Percentiles rank a stretch among this genome's conserved stretches.
These are phyloP conservation scores for Penicillium antarcticum DNA, from an alignment of 495 filamentous ascomycete genomes.

Conservation along the genomic window DNA sequence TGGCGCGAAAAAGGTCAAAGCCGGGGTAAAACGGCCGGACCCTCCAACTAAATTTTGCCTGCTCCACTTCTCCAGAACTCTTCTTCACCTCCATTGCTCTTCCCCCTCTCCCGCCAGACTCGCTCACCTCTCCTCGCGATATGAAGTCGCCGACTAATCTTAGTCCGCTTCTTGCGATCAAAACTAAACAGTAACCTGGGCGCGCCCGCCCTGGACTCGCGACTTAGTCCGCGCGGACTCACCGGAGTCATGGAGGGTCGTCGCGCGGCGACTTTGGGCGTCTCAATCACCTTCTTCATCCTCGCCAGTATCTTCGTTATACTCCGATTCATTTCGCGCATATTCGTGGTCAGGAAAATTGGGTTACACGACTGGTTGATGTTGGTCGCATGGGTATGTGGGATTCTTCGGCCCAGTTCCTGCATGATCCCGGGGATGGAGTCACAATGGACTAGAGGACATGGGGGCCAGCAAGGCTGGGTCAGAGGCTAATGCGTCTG, in stretches of 20 bases:
- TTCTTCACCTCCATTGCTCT: not conserved
- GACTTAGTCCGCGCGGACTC: not conserved
- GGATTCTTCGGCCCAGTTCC: conserved; percentile 3
- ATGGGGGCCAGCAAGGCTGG: not conserved
- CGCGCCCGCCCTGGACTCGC: not conserved
- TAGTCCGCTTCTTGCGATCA: not conserved
- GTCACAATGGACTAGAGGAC: not conserved
- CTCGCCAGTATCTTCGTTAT: conserved; percentile 69
- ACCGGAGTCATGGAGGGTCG: conserved; percentile 47
- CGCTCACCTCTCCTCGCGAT: too few relatives aligned
- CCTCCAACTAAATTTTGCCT: not conserved
- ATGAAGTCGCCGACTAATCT: not conserved
- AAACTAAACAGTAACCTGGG: not conserved
- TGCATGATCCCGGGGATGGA: conserved; percentile 15
- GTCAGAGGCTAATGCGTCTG: conserved; percentile 2
- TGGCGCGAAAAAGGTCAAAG: not conserved
- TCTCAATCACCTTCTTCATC: conserved; percentile 66
- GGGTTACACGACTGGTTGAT: conserved; percentile 82
- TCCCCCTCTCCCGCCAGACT: not conserved
- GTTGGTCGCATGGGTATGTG: conserved; percentile 71
- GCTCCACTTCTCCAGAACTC: not conserved
- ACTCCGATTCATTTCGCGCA: conserved; percentile 67
- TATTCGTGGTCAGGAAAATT: conserved; percentile 66
- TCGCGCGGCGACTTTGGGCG: conserved; percentile 65
- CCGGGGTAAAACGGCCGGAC: conserved; percentile 1